Conservation (phyloP, 768 basidiomycete species). For the Leucocoprinus sp. region DNA sequence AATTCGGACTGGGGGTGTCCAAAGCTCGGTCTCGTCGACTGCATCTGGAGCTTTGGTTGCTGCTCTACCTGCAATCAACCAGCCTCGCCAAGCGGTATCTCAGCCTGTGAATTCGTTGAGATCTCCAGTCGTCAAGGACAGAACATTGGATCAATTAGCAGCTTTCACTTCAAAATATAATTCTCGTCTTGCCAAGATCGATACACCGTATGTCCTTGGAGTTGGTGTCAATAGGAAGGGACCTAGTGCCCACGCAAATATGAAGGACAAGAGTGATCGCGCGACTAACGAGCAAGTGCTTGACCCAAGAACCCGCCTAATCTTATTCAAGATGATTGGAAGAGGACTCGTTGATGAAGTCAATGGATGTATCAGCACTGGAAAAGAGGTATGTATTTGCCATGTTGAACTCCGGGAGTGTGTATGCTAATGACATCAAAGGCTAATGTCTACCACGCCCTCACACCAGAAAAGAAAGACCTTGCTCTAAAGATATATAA, state of each 20-base stretch:
- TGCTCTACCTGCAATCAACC: slow-evolving; percentile 64
- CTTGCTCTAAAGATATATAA: slow-evolving; percentile 97
- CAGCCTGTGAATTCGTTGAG: slow-evolving; percentile 19
- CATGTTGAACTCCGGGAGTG: neutral
- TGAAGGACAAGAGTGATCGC: slow-evolving; percentile 94
- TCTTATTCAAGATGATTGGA: slow-evolving; percentile 94
- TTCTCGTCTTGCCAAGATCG: slow-evolving; percentile 66
- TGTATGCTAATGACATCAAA: slow-evolving; percentile 21
- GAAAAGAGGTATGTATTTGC: slow-evolving; percentile 81
- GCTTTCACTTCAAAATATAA: slow-evolving; percentile 64
- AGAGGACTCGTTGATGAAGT: slow-evolving; percentile 82
- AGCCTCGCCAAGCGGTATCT: slow-evolving; percentile 32
- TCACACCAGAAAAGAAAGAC: slow-evolving; percentile 46
- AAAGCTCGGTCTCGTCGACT: slow-evolving; percentile 46
- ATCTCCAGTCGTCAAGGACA: slow-evolving; percentile 35
- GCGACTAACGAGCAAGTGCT: slow-evolving; percentile 97
- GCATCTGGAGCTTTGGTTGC: slow-evolving; percentile 45
- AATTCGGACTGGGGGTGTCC: slow-evolving; percentile 65
- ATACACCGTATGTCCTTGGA: slow-evolving; percentile 57
- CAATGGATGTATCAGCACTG: slow-evolving; percentile 94
- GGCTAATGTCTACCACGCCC: slow-evolving; percentile 97
- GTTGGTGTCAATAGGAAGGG: slow-evolving; percentile 90
- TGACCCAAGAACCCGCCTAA: slow-evolving; percentile 89
- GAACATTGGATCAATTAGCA: slow-evolving; percentile 63
- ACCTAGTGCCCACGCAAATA: slow-evolving; percentile 76